Percentiles rank a stretch among this genome's conserved stretches.
These are phyloP conservation scores for Letharia lupina DNA, from an alignment of 495 filamentous ascomycete species.

Conservation along the genomic window DNA sequence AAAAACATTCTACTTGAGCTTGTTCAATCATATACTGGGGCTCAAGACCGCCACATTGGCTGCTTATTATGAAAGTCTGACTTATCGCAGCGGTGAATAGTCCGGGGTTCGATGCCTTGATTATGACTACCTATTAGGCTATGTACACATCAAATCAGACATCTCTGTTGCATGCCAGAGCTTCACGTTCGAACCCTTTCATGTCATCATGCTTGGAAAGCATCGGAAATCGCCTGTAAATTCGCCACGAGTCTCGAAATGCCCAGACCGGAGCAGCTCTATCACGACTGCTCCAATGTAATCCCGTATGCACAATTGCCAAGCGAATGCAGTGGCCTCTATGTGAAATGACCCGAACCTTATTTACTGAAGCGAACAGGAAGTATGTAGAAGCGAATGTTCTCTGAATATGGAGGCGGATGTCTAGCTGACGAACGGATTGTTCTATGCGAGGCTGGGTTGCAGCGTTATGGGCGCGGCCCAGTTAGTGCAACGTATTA, in stretches of 20 bases:
- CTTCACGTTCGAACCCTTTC: not conserved
- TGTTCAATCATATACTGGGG: not conserved
- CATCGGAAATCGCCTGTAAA: not conserved
- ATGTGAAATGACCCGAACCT: constrained; percentile 1
- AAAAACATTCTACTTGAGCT: no score
- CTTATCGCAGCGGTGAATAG: not conserved
- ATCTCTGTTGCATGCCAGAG: not conserved
- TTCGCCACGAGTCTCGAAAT: constrained; percentile 5
- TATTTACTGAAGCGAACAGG: constrained; percentile 16
- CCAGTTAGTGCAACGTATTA: constrained; percentile 6
- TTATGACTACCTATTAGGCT: not conserved
- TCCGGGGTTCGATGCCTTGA: not conserved
- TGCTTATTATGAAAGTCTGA: not conserved
- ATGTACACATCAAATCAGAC: not conserved
- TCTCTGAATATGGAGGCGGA: constrained; percentile 13
- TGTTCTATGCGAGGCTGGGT: constrained; percentile 5
- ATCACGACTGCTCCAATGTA: not conserved
- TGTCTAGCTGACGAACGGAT: constrained; percentile 10
- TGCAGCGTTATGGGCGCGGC: constrained; percentile 6
- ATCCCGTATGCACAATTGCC: constrained; percentile 7
- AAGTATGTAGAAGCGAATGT: constrained; percentile 5
- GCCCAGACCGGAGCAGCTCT: constrained; percentile 5
- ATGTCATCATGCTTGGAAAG: not conserved
- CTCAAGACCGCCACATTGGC: not conserved
- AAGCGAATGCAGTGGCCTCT: constrained; percentile 20